These are phyloP conservation scores for Rosa multiflora DNA, from an alignment of 306 rosid species.

Conservation along the genomic window DNA sequence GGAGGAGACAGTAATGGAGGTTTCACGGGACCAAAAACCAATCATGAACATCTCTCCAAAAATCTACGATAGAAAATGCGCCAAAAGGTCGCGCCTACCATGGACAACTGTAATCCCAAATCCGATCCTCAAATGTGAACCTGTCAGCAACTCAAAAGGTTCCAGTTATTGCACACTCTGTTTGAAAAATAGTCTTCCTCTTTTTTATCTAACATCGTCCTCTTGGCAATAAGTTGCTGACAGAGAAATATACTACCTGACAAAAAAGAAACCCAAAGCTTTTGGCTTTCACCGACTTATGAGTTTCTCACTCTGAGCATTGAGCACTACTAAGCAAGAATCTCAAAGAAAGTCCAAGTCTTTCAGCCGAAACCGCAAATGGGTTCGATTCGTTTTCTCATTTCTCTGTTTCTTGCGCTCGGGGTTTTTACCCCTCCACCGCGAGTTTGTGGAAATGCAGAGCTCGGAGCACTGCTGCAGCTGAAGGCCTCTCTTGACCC, in stretches of 20 bases:
- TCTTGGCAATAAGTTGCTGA: neutral
- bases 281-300: constrained; percentile 20
- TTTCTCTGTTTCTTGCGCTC: constrained; percentile 30
- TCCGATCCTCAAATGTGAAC: constrained; percentile 20
- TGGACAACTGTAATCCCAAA: neutral
- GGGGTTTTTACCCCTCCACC: constrained; percentile 14
- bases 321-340: constrained; percentile 1
- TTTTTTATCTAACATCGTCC: constrained; percentile 14
- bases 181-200: constrained; percentile 15
- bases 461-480: constrained; percentile 70
- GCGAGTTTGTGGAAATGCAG: constrained; percentile 58
- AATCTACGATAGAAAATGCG: constrained; percentile 1
- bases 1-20: constrained; percentile 7
- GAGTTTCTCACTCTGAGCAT: constrained; percentile 26
- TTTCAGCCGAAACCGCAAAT: constrained; percentile 32
- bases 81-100: constrained; percentile 1
- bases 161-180: constrained; percentile 15
- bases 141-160: constrained; percentile 47
- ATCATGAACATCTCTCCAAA: neutral
- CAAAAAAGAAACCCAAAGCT: constrained; percentile 23
- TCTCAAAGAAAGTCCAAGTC: neutral
- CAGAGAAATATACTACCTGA: neutral
- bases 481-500: constrained; percentile 84
- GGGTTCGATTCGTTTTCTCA: constrained; percentile 31
- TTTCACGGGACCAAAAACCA: neutral